Conservation (phyloP, 768 basidiomycete species). For the Leccinellum albellum region DNA sequence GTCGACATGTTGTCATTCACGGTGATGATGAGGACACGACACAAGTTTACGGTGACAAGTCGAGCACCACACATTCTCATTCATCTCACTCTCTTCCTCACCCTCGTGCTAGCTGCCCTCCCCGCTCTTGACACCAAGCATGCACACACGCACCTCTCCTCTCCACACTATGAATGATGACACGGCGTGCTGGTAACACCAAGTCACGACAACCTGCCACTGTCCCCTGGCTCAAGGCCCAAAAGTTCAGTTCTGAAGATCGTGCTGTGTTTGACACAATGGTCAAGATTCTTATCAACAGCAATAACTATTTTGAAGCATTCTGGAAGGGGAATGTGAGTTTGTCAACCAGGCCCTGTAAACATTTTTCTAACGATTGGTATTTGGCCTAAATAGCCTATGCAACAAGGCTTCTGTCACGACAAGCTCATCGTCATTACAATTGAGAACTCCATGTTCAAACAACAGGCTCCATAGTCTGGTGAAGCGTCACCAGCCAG, state of each 20-base stretch:
- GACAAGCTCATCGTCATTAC: conserved; percentile 96
- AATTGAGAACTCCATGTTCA: conserved; percentile 99
- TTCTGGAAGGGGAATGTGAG: conserved; percentile 97
- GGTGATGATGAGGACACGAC: too few relatives aligned
- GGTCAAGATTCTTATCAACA: conserved; percentile 98
- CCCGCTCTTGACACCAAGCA: too few relatives aligned
- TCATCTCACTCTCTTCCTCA: too few relatives aligned
- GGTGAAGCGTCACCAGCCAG: conserved; percentile 90
- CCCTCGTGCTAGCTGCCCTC: too few relatives aligned
- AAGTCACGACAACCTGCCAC: too few relatives aligned
- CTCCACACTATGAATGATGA: too few relatives aligned
- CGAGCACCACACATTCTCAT: too few relatives aligned
- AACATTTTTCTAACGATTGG: conserved; percentile 8
- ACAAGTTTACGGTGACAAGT: too few relatives aligned
- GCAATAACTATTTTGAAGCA: conserved; percentile 94
- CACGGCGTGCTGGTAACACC: too few relatives aligned
- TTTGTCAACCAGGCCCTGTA: conserved; percentile 5
- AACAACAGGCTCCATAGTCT: conserved; percentile 98
- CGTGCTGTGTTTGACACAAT: conserved; percentile 95
- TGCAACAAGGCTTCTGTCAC: conserved; percentile 97
- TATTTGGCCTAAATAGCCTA: conserved; percentile 99
- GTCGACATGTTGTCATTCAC: too few relatives aligned
- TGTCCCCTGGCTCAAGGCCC: conserved; percentile 87
- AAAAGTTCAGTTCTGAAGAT: conserved; percentile 91
- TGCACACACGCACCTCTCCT: too few relatives aligned